Evolutionary conservation across 108 stramenopile genomes (phyloP), one percentile per base, ranked within the genome.

Genomic region (Cyclostephanos tholiformis): DNA sequence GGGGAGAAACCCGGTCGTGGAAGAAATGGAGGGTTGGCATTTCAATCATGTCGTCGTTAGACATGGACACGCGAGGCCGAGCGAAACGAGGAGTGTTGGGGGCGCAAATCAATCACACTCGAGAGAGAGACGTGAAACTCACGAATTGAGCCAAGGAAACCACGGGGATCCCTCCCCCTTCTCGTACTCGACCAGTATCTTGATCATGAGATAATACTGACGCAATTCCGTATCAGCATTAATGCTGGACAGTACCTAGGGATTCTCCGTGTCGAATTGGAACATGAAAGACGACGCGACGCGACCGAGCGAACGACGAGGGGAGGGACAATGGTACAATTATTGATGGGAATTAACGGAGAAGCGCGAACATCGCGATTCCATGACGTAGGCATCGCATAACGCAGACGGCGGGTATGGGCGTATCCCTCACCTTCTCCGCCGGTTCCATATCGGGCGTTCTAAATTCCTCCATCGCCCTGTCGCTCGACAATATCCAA

Each of bases 81-180:
- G 32, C 32, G 32, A 32, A 32, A 32, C n/a, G n/a, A 32, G 3
- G 32, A 32, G 32, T 4, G 32, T 4, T 4, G 32, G 32, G 17
- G 2, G 25, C 7, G 6, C 25, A 60, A 60, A 32, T 17, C 30
- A 6, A 60, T 17, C 17, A 3, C 25, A 4, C 2, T 3, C 2
- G 19, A 25, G 22, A 60, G 19, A 25, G 14, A 25, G 22, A 19
- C n/a, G n/a, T n/a, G n/a, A n/a, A 62, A 63, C 62, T 63, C 62
- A 41, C 7, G 82, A 80, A 39, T 85, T 85, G 41, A 87, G 36
- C 84, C 84, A 87, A 13, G 63, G 59, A 55, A 38, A 85, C 74
- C 77, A 85, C 0, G 84, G 81, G 11, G 64, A 65, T 32, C 78
- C 48, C 23, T 74, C 73, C 17, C 84, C 84, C 59, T 82, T 78